Conservation (phyloP, 164 flowering plant genomes). For the Kingdonia uniflora region DNA sequence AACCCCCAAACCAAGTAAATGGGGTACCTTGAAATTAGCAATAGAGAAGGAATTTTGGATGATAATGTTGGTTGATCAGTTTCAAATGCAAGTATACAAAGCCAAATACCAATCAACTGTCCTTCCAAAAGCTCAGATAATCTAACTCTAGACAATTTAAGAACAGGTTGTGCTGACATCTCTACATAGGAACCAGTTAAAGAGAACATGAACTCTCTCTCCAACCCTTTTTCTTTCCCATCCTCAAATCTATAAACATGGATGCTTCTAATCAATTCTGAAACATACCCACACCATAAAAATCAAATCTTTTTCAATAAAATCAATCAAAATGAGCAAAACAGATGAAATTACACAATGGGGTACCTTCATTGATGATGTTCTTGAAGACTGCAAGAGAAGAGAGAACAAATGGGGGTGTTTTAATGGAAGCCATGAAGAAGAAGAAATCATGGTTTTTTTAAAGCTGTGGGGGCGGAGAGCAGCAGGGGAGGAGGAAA, state of each 20-base stretch:
- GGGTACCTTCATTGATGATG: constrained; percentile 10
- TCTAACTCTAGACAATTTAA: constrained; percentile 5
- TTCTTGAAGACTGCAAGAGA: constrained; percentile 14
- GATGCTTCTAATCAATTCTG: constrained; percentile 16
- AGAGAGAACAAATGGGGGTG: constrained; percentile 4
- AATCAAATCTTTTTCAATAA: neutral
- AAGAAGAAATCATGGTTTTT: constrained; percentile 2
- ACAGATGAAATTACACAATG: neutral
- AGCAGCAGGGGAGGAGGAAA: neutral
- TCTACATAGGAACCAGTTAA: constrained; percentile 7
- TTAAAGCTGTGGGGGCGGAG: neutral
- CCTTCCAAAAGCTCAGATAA: constrained; percentile 9
- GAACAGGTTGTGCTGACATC: constrained; percentile 6
- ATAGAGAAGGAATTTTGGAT: constrained; percentile 2
- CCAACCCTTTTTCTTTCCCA: constrained; percentile 4
- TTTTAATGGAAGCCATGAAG: constrained; percentile 9
- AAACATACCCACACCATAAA: neutral
- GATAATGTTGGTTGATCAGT: neutral
- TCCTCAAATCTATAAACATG: constrained; percentile 13
- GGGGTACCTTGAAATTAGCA: constrained; percentile 10
- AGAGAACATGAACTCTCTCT: constrained; percentile 15
- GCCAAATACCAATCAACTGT: constrained; percentile 8
- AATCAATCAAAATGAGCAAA: neutral
- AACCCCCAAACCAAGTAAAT: too few relatives aligned
- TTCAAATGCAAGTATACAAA: constrained; percentile 10